phyloP scores from a whole-genome alignment of 345 rosid genomes.

The Crucihimalaya himalaica region DNA sequence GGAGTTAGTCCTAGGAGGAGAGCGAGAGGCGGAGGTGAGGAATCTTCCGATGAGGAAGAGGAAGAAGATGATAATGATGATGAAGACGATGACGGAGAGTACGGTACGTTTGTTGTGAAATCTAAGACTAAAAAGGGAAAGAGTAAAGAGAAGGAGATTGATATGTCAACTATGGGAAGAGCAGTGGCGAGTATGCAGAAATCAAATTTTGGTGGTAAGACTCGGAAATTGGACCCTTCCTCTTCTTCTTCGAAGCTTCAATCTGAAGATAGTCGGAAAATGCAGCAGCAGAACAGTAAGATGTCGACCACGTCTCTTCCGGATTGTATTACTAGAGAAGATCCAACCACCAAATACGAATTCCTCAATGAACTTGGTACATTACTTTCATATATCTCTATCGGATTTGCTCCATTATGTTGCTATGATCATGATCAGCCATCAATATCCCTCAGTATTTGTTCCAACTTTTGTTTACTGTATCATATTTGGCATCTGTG shows the following conservation, averaged over 20 bases:
- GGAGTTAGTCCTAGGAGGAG: slow-evolving; percentile 39
- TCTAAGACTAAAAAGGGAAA: slow-evolving; percentile 38
- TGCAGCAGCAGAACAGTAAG: slow-evolving; percentile 54
- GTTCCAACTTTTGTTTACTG: background rate
- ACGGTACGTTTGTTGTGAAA: slow-evolving; percentile 88
- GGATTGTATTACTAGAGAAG: slow-evolving; percentile 80
- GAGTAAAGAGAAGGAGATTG: slow-evolving; percentile 38
- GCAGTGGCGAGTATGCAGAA: slow-evolving; percentile 67
- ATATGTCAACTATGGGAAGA: slow-evolving; percentile 60
- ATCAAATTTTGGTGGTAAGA: slow-evolving; percentile 70
- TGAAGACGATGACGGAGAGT: slow-evolving; percentile 52
- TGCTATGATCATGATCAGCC: background rate
- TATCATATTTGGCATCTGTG: slow-evolving; percentile 28
- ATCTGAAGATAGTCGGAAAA: slow-evolving; percentile 48
- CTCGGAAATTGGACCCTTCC: slow-evolving; percentile 44
- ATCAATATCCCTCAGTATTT: background rate
- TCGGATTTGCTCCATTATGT: slow-evolving; percentile 7
- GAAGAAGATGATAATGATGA: slow-evolving; percentile 26
- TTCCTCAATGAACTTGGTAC: slow-evolving; percentile 91
- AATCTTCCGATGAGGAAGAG: slow-evolving; percentile 47
- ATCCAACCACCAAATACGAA: slow-evolving; percentile 93
- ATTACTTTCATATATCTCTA: slow-evolving; percentile 10
- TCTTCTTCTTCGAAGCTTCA: slow-evolving; percentile 43
- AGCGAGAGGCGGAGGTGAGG: slow-evolving; percentile 39
- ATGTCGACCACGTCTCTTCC: slow-evolving; percentile 86